Base-by-base conservation (phyloP, 352 stramenopile genomes). In the Phytophthora uliginosa region DNA sequence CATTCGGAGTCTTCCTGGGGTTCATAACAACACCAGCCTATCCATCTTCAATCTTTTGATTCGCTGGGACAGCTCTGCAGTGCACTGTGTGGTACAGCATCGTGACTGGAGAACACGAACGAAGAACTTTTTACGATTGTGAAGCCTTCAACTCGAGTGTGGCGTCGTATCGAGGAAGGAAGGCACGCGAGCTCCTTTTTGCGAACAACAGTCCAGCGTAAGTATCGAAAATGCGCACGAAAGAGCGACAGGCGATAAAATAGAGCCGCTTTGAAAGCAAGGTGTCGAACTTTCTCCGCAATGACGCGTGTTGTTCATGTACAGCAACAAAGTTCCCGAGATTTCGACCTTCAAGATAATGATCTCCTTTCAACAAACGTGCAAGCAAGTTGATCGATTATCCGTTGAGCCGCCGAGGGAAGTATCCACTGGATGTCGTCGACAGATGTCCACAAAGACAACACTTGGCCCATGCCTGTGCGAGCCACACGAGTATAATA, bases 161-260 rank as follows among this genome's bases (percentile, higher is more conserved):
- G 42, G 42, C 42, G 42, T 50, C 42, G 42, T 50, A 50, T 12
- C 17, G 38, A 8, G 13, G 38, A 31, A 31, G 28, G 28, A 31
- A 45, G 38, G 42, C 42, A 50, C 42, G 42, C 17, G 42, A 50
- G 42, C 42, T 50, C 15, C 42, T 50, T 50, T 50, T 50, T 50
- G 42, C 42, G 42, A 50, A 50, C 42, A 50, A 50, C 5, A 50
- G 42, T 50, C 17, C 40, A 48, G 40, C 4, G 15, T 1, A 48
- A 20, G 13, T 22, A 18, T 45, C 38, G 38, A 47, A 24, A 50
- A 50, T 13, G 42, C 42, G 18, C 42, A 50, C 18, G 42, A 50
- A 50, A 50, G 42, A 50, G 18, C 9, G 42, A 50, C 42, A 50
- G 42, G 42, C 42, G 42, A 24, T 20, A 20, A 50, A 3, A 20